Percentiles rank a stretch among this genome's conserved stretches.
phyloP scores from a whole-genome alignment of 371 early-diverging fungal species.

The Lichtheimia ornata region DNA sequence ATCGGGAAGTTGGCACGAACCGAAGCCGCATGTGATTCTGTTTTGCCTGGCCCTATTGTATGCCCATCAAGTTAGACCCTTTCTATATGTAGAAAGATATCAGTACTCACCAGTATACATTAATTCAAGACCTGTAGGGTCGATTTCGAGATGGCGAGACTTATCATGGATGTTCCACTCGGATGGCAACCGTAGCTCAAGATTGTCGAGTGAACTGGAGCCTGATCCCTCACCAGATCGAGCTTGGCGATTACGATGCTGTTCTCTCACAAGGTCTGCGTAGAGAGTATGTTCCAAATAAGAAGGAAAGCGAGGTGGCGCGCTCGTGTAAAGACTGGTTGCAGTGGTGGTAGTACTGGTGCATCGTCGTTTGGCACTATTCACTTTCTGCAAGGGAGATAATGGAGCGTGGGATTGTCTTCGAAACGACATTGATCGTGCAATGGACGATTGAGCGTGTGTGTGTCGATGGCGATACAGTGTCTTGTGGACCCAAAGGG shows the following conservation, averaged over 20 bases:
- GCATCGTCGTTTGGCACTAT: not conserved
- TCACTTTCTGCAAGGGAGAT: not conserved
- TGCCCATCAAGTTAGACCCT: slow-evolving; percentile 1
- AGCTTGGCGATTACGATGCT: slow-evolving; percentile 24
- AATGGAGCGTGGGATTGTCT: not conserved
- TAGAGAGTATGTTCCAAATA: slow-evolving; percentile 42
- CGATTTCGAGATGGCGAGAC: slow-evolving; percentile 55
- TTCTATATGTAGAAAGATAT: not conserved
- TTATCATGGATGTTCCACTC: slow-evolving; percentile 69
- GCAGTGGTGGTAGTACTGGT: slow-evolving; percentile 12
- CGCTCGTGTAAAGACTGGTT: slow-evolving; percentile 7
- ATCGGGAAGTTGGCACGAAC: slow-evolving; percentile 83
- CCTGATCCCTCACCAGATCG: slow-evolving; percentile 1
- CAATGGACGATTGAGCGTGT: no score
- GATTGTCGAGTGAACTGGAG: slow-evolving; percentile 14
- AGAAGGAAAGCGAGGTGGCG: slow-evolving; percentile 35
- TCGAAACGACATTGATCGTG: not conserved
- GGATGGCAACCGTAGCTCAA: slow-evolving; percentile 55
- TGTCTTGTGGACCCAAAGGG: no score
- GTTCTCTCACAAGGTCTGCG: slow-evolving; percentile 27
- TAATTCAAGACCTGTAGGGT: slow-evolving; percentile 54
- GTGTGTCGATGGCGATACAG: no score
- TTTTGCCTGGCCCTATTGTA: slow-evolving; percentile 71
- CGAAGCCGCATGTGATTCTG: slow-evolving; percentile 83
- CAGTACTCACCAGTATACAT: slow-evolving; percentile 50